Evolutionary conservation across 2,329 filamentous ascomycete genomes (phyloP), one percentile per base, ranked within the genome.

Genomic region (Verticillium albo-atrum): DNA sequence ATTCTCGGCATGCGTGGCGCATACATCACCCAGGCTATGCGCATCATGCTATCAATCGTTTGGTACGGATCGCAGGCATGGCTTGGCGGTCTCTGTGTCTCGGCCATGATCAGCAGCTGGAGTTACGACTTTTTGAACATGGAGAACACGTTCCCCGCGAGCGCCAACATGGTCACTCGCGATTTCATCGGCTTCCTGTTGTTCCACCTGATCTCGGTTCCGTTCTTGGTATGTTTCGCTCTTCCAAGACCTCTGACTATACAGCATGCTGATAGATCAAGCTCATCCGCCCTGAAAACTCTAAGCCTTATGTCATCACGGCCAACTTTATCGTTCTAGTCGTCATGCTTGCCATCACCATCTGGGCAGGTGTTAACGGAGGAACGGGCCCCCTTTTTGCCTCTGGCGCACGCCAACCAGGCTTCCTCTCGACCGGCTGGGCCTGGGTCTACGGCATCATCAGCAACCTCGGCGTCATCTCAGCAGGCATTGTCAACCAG

Each of bases 181-280:
- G 75, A 79, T 27, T 70, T 83, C 30, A 72, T 82, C 2, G 82
- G 76, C 60, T 78, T 82, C 62, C 77, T 82, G 57, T 67, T 83
- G 50, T 83, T 83, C 67, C 83, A 80, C 74, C 72, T 77, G 30
- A 65, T 79, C 23, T 81, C 81, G 17, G 70, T 75, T 0, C 80
- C 79, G 0, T 79, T 83, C 61, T 67, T 82, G 3, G 77, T 68
- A 23, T 32, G 61, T n/a, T 17, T 14, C 6, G 6, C 3, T 7
- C 6, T 32, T 5, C 15, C 15, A 17, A 17, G n/a, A 15, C 23
- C 15, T 35, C 14, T 14, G 14, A 6, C 10, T 3, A 32, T 4
- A 1, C 12, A 9, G 10, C 6, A 51, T 63, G 2, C 60, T 35
- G 14, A 20, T n/a, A 2, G 1, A 1, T 27, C 23, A 12, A 64